Percentiles rank a stretch among this genome's conserved stretches.
These are phyloP conservation scores for Patellifolia procumbens DNA, from an alignment of 179 eudicot species.

Conservation along the genomic window DNA sequence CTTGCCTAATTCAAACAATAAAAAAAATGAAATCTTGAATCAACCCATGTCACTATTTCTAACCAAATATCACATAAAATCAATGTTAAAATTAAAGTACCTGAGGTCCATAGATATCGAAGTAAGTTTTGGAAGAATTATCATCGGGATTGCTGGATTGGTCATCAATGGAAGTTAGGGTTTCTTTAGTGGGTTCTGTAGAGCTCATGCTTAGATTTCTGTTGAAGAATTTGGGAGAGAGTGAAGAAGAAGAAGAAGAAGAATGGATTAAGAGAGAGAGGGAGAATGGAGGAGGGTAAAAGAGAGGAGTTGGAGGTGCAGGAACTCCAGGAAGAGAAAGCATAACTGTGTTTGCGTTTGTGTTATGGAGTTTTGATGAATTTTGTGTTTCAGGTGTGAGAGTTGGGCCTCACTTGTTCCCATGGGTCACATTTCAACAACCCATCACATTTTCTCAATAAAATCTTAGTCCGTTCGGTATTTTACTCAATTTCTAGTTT, in stretches of 20 bases:
- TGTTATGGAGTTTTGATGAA: neutral
- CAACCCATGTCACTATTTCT: neutral
- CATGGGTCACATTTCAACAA: neutral
- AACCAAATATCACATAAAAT: neutral
- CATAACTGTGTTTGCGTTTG: neutral
- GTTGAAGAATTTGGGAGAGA: neutral
- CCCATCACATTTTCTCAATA: too few relatives aligned
- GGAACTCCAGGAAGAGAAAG: neutral
- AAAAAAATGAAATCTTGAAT: neutral
- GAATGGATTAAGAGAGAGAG: neutral
- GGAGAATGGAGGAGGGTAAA: neutral
- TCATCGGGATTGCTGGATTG: conserved; percentile 14
- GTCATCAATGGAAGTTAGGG: conserved; percentile 24
- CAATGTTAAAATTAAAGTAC: conserved; percentile 22
- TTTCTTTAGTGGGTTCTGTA: conserved; percentile 7
- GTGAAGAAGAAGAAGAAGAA: neutral
- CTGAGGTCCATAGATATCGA: conserved; percentile 72
- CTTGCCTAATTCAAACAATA: conserved; percentile 47
- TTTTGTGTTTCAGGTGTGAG: neutral
- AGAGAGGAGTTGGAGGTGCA: neutral
- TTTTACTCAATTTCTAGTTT: too few relatives aligned
- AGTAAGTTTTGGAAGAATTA: conserved; percentile 38
- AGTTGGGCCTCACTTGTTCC: conserved; percentile 3
- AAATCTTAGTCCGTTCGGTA: too few relatives aligned
- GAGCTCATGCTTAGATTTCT: conserved; percentile 32